Percentiles rank a stretch among this genome's conserved stretches.
Conservation (phyloP, 345 rosid genomes). For the Litchi chinensis region DNA sequence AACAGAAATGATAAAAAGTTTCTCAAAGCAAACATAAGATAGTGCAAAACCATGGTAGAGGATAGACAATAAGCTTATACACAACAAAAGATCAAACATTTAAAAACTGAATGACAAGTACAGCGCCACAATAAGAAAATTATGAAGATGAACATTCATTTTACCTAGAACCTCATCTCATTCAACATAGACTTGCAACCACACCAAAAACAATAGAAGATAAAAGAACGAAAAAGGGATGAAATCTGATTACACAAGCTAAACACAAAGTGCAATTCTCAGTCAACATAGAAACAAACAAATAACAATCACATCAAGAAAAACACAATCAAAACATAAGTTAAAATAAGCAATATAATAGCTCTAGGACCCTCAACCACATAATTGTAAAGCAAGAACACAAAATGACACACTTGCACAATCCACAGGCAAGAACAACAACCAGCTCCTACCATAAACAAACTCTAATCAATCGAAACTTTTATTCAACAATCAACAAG, state of each 20-base stretch:
- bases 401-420: not conserved
- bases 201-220: not conserved
- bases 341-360: not conserved
- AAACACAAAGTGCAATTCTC: not conserved
- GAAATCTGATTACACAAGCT: not conserved
- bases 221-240: not conserved
- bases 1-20: not conserved
- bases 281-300: not conserved
- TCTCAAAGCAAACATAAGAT: not conserved
- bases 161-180: not conserved
- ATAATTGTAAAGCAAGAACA: not conserved
- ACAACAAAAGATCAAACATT: slow-evolving; percentile 1
- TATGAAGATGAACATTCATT: not conserved
- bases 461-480: not conserved
- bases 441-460: not conserved
- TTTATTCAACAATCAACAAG: not conserved
- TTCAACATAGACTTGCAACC: not conserved
- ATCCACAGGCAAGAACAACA: not conserved
- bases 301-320: not conserved
- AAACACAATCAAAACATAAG: not conserved
- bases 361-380: not conserved
- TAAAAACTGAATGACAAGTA: not conserved
- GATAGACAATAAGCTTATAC: not conserved
- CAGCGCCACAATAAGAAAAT: not conserved
- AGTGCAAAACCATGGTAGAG: not conserved